Percentiles rank a stretch among this genome's conserved stretches.
phyloP scores from a whole-genome alignment of 2,329 filamentous ascomycete genomes.

The Aspergillus thermomutatus region DNA sequence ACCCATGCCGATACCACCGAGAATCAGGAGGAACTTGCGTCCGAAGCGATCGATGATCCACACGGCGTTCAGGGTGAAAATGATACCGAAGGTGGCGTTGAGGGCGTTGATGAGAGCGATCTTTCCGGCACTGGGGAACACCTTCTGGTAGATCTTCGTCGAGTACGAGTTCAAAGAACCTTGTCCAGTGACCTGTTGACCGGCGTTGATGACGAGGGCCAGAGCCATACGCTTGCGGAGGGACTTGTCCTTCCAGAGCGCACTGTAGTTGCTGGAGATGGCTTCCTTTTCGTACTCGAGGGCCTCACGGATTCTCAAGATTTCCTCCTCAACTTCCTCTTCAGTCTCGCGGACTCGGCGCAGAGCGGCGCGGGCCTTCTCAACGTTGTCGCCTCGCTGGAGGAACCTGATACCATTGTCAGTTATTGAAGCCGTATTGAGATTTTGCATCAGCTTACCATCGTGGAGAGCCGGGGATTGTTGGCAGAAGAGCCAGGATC shows the following conservation, averaged over 20 bases:
- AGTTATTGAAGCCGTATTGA: not conserved
- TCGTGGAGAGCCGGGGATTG: constrained; percentile 65
- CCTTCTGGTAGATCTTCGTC: constrained; percentile 70
- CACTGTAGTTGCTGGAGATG: constrained; percentile 60
- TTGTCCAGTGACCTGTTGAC: constrained; percentile 70
- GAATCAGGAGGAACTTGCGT: constrained; percentile 65
- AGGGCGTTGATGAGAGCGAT: constrained; percentile 72
- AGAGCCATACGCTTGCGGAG: constrained; percentile 64
- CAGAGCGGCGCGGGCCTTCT: constrained; percentile 58
- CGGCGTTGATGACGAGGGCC: constrained; percentile 65
- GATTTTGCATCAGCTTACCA: constrained; percentile 48
- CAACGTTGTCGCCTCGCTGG: constrained; percentile 57
- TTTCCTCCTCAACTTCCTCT: constrained; percentile 64
- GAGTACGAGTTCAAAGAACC: constrained; percentile 71
- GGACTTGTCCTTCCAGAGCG: constrained; percentile 67
- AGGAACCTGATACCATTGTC: constrained; percentile 38
- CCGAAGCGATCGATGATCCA: constrained; percentile 73
- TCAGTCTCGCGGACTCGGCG: constrained; percentile 61
- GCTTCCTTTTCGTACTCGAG: constrained; percentile 70
- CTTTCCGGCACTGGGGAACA: constrained; percentile 56
- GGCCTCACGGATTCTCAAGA: constrained; percentile 63
- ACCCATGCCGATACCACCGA: constrained; percentile 66
- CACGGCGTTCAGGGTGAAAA: constrained; percentile 70
- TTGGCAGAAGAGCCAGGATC: constrained; percentile 61
- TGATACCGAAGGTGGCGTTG: constrained; percentile 68